These are phyloP conservation scores for Psophocarpus tetragonolobus DNA, from an alignment of 306 rosid genomes.

Conservation along the genomic window DNA sequence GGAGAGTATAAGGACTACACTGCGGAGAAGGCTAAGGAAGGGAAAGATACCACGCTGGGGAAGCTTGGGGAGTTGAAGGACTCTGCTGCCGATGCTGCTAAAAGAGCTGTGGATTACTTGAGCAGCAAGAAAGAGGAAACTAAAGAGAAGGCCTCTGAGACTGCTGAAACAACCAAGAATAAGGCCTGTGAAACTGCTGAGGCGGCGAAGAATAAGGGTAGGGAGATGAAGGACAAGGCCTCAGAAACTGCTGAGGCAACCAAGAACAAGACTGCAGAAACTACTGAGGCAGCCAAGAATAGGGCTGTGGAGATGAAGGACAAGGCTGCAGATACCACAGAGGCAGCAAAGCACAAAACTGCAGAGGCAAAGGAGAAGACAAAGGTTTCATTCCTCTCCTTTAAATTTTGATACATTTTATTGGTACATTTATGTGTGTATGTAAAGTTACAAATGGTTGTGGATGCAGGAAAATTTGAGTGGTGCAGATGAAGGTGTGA, in stretches of 20 bases:
- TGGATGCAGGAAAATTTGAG: constrained; percentile 62
- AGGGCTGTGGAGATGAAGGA: constrained; percentile 11
- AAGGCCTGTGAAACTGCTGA: constrained; percentile 29
- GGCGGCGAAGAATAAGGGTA: neutral
- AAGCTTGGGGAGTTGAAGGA: constrained; percentile 65
- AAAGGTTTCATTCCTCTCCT: constrained; percentile 33
- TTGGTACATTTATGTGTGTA: no score
- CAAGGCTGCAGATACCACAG: constrained; percentile 34
- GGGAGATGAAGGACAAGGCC: neutral
- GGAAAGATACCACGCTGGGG: constrained; percentile 47
- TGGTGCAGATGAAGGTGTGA: constrained; percentile 45
- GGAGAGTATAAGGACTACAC: constrained; percentile 39
- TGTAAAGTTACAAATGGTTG: no score
- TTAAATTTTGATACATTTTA: no score
- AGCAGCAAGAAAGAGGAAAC: constrained; percentile 72
- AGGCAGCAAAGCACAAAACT: constrained; percentile 26
- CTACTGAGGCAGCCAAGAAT: constrained; percentile 25
- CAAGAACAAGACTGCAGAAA: constrained; percentile 36
- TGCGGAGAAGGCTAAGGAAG: constrained; percentile 39
- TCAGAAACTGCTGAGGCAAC: neutral
- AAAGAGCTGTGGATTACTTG: no score
- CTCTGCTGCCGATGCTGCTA: constrained; percentile 60
- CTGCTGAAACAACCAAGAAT: constrained; percentile 43
- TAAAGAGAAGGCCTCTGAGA: constrained; percentile 45
- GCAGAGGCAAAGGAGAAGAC: constrained; percentile 38